These are phyloP conservation scores for Stachybotrys elegans DNA, from an alignment of 2,329 filamentous ascomycete genomes.

Conservation along the genomic window DNA sequence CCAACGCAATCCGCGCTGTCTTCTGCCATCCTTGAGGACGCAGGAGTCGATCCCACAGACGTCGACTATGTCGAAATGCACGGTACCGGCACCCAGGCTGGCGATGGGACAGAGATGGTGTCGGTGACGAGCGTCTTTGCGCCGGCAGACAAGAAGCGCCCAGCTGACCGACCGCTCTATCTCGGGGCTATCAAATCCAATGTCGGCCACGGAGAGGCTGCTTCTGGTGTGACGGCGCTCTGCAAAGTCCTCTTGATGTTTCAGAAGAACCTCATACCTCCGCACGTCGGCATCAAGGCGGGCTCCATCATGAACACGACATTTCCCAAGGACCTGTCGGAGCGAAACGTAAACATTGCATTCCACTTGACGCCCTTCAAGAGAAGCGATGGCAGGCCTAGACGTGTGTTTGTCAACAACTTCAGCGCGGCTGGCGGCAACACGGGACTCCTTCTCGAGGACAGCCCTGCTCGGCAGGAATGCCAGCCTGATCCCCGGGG, in stretches of 20 bases:
- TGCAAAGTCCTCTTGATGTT: slow-evolving; percentile 52
- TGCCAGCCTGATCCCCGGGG: slow-evolving; percentile 36
- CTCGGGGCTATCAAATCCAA: slow-evolving; percentile 63
- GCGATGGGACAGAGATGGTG: slow-evolving; percentile 77
- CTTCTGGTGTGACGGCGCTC: slow-evolving; percentile 48
- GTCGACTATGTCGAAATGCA: slow-evolving; percentile 89
- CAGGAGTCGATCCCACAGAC: slow-evolving; percentile 69
- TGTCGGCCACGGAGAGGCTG: slow-evolving; percentile 60
- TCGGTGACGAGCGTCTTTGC: slow-evolving; percentile 61
- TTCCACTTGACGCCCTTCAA: slow-evolving; percentile 42
- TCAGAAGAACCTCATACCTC: slow-evolving; percentile 40
- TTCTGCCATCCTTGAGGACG: slow-evolving; percentile 61
- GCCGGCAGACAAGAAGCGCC: slow-evolving; percentile 33
- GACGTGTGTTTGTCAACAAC: slow-evolving; percentile 58
- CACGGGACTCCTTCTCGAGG: slow-evolving; percentile 59
- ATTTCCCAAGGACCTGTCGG: slow-evolving; percentile 34
- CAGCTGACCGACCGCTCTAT: slow-evolving; percentile 45
- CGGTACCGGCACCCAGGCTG: slow-evolving; percentile 84
- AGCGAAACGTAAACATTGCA: slow-evolving; percentile 46
- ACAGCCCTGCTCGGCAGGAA: slow-evolving; percentile 29
- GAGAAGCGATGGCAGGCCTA: slow-evolving; percentile 23
- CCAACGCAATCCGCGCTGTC: slow-evolving; percentile 59
- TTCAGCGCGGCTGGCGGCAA: slow-evolving; percentile 70
- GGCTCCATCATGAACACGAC: slow-evolving; percentile 38
- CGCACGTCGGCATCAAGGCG: slow-evolving; percentile 48